A percentile compares a stretch with the other conserved stretches of the same genome.
These are phyloP conservation scores for Neopestalotiopsis rosae DNA, from an alignment of 2,329 filamentous ascomycete species.

Conservation along the genomic window DNA sequence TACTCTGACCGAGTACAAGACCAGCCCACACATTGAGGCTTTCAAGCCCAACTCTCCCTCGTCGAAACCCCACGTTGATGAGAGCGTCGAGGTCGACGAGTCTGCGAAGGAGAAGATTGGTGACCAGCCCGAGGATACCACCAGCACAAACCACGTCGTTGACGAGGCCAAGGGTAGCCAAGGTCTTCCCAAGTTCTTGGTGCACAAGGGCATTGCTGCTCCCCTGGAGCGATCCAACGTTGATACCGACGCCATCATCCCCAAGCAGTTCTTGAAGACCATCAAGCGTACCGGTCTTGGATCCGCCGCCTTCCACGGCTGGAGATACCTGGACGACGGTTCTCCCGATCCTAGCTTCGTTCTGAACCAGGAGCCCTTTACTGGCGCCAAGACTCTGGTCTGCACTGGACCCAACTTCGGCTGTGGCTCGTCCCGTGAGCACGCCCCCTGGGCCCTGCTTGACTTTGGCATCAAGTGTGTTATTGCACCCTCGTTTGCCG, in stretches of 20 bases:
- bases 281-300: slow-evolving; percentile 97
- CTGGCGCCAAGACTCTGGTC: slow-evolving; percentile 84
- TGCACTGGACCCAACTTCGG: slow-evolving; percentile 94
- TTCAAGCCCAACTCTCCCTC: slow-evolving; percentile 41
- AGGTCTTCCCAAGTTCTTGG: slow-evolving; percentile 83
- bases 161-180: slow-evolving; percentile 52
- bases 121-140: slow-evolving; percentile 68
- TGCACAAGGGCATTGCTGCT: slow-evolving; percentile 85
- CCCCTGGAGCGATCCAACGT: slow-evolving; percentile 88
- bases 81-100: slow-evolving; percentile 56
- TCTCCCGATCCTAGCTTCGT: slow-evolving; percentile 81
- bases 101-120: slow-evolving; percentile 57
- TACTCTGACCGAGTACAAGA: slow-evolving; percentile 69
- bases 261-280: slow-evolving; percentile 98
- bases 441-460: slow-evolving; percentile 94
- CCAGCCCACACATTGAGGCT: slow-evolving; percentile 65
- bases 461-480: slow-evolving; percentile 96
- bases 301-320: slow-evolving; percentile 82
- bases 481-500: slow-evolving; percentile 80
- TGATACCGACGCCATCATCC: slow-evolving; percentile 99
- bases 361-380: slow-evolving; percentile 89
- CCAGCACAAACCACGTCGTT: slow-evolving; percentile 66
- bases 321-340: slow-evolving; percentile 78
- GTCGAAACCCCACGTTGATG: slow-evolving; percentile 56
- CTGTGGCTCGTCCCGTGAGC: slow-evolving; percentile 90